These are phyloP conservation scores for Primulina huaijiensis DNA, from an alignment of 257 asterid genomes.

Conservation along the genomic window DNA sequence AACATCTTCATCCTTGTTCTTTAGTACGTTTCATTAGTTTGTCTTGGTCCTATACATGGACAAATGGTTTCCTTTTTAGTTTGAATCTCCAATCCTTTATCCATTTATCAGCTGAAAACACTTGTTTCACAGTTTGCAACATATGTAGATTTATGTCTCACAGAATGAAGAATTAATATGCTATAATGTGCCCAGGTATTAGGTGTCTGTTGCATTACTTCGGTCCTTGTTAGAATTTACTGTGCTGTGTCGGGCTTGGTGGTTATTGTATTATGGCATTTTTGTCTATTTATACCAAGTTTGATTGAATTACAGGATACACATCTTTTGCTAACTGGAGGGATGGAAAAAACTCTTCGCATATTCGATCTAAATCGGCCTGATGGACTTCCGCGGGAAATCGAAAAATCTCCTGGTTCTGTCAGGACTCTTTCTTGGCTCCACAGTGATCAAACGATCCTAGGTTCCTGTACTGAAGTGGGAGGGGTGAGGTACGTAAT, in stretches of 20 bases:
- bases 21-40: neutral
- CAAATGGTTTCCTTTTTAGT: neutral
- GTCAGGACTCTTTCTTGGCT: slow-evolving; percentile 91
- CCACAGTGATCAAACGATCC: slow-evolving; percentile 83
- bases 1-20: neutral
- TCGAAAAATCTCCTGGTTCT: slow-evolving; percentile 81
- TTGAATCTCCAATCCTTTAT: neutral
- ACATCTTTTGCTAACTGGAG: slow-evolving; percentile 72
- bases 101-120: neutral
- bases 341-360: slow-evolving; percentile 79
- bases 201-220: neutral
- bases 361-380: slow-evolving; percentile 74
- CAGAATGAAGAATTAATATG: neutral
- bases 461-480: slow-evolving; percentile 83
- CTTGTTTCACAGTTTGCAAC: neutral
- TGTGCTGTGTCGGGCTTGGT: neutral
- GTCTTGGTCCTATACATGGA: neutral
- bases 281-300: neutral
- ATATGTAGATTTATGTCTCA: neutral
- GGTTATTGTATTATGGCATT: neutral
- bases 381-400: slow-evolving; percentile 89
- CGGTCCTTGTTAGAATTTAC: neutral
- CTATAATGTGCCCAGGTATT: neutral
- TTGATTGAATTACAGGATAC: slow-evolving; percentile 52
- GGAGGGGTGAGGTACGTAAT: slow-evolving; percentile 84